Conservation (phyloP, 805 yeast species). For the Candida methanosorbosa region DNA sequence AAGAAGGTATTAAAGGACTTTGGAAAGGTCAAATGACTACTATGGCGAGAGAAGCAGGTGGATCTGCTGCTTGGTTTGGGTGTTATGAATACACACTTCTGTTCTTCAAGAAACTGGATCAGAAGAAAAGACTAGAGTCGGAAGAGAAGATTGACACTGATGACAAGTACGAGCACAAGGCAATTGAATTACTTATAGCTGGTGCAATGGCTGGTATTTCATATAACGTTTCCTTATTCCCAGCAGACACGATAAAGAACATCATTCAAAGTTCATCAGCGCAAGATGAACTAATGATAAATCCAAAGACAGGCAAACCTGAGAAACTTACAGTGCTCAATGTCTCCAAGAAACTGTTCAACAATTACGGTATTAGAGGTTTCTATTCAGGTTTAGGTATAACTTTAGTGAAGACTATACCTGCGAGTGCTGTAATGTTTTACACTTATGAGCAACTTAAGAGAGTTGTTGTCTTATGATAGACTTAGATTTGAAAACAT, state of each 20-base stretch:
- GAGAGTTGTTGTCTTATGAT: slow-evolving; percentile 7
- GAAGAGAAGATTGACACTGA: slow-evolving; percentile 6
- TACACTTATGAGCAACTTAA: slow-evolving; percentile 64
- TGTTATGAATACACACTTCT: slow-evolving; percentile 56
- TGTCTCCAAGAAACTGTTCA: slow-evolving; percentile 32
- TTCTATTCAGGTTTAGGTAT: slow-evolving; percentile 83
- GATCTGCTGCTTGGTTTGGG: slow-evolving; percentile 93
- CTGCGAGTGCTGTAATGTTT: slow-evolving; percentile 85
- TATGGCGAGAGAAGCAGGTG: slow-evolving; percentile 72
- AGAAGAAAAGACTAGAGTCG: background rate
- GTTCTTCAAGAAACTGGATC: slow-evolving; percentile 21
- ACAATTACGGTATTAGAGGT: slow-evolving; percentile 54
- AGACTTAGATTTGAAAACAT: too few relatives aligned
- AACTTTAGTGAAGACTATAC: slow-evolving; percentile 73
- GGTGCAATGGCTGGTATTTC: slow-evolving; percentile 86
- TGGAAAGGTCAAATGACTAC: slow-evolving; percentile 89
- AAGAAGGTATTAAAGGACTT: slow-evolving; percentile 57
- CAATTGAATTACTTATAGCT: slow-evolving; percentile 53
- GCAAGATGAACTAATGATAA: slow-evolving; percentile 15
- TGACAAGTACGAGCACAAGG: slow-evolving; percentile 22
- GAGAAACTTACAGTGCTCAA: slow-evolving; percentile 19
- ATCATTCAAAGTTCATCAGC: slow-evolving; percentile 62
- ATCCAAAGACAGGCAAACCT: slow-evolving; percentile 2
- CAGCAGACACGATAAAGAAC: slow-evolving; percentile 86
- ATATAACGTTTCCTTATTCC: slow-evolving; percentile 74